Conservation (phyloP, 2,329 filamentous ascomycete species). For the Fusarium pseudonygamai region DNA sequence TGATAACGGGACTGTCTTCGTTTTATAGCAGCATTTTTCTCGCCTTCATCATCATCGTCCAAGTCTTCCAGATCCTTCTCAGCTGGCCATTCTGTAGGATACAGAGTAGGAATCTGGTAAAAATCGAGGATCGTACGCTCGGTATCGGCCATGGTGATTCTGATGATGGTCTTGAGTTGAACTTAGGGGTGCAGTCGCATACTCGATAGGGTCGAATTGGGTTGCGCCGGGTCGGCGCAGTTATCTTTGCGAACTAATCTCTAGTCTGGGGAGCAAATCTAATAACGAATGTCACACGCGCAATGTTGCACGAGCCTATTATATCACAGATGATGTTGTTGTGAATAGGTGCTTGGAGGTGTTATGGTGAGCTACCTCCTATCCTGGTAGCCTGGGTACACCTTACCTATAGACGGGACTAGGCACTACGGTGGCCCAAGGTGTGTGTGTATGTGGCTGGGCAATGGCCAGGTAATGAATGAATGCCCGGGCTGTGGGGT, state of each 20-base stretch:
- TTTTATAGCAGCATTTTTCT: constrained; percentile 58
- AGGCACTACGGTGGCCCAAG: neutral
- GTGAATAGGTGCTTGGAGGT: constrained; percentile 7
- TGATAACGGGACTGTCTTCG: constrained; percentile 83
- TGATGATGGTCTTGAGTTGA: constrained; percentile 19
- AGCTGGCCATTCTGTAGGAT: constrained; percentile 85
- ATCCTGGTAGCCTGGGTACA: neutral
- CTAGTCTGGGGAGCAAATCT: neutral
- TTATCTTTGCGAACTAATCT: neutral
- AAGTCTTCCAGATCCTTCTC: constrained; percentile 78
- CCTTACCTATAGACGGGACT: too few species aligned
- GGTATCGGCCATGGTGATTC: constrained; percentile 69
- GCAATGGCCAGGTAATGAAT: neutral
- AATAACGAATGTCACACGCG: neutral
- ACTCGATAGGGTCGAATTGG: constrained; percentile 9
- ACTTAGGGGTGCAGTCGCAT: constrained; percentile 31
- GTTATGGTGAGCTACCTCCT: constrained; percentile 13
- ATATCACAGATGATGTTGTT: neutral
- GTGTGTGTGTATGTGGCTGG: neutral
- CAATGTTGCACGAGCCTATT: neutral
- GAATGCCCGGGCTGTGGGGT: neutral
- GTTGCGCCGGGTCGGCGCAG: constrained; percentile 8
- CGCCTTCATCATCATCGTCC: constrained; percentile 66
- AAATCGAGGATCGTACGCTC: constrained; percentile 84
- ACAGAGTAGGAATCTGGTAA: constrained; percentile 84